Base-by-base conservation (phyloP, 2,329 filamentous ascomycete species). In the Aureobasidium sp. region DNA sequence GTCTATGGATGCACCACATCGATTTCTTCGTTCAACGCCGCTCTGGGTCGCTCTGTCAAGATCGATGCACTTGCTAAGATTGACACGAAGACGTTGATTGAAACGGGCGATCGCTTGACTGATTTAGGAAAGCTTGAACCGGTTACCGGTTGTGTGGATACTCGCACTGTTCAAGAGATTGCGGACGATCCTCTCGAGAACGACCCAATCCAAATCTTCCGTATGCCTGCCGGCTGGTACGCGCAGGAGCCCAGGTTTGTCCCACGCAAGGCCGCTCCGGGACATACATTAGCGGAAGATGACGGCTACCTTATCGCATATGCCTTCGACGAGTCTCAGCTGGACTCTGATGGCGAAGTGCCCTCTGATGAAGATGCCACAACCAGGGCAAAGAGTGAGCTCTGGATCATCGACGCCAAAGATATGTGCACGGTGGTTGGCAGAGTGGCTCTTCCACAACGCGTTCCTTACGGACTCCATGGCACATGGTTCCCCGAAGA, bases 401-500 rank as follows among this genome's bases (percentile, higher is more conserved):
- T 90, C 0, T 90, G 87, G 87, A 76, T 89, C 14, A 78, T 90
- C 34, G 81, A 89, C 67, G 86, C 86, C 0, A 79, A 70, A 63
- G 76, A 77, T 2, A 89, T 90, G 86, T 76, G 69, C 29, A 77
- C 83, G 3, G 75, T 89, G 0, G 77, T 87, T 4, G 83, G 80
- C 6, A 79, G 77, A 62, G 77, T 90, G 3, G 72, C 73, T 25
- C 72, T 90, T 36, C 86, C 85, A 2, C 85, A 88, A 66, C 73
- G 87, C 11, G 85, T 90, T 0, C 86, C 87, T 0, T 90, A 90
- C 67, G 86, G 87, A 0, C 71, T 90, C 53, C 87, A 88, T 68
- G 85, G 84, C 3, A 77, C 76, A 7, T 88, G 84, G 82, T 86
- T 87, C 60, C 73, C 76, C 0, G 78, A 81, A 61, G 74, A 78